These are phyloP conservation scores for Syzygium syzygioides DNA, from an alignment of 441 rosid species.

Conservation along the genomic window DNA sequence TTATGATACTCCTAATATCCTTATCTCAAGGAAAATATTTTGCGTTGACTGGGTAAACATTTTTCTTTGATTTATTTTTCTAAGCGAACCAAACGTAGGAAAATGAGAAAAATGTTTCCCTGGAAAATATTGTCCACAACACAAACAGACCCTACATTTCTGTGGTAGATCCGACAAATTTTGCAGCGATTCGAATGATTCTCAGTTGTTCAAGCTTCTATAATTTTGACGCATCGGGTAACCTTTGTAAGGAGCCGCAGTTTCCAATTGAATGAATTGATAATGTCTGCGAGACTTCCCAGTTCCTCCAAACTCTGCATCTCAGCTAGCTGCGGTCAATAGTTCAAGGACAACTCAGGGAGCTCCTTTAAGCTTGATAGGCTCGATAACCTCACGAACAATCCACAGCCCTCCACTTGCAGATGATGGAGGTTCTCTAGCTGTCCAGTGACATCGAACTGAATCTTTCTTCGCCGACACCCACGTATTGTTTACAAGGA, in stretches of 20 bases:
- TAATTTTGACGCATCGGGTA: neutral
- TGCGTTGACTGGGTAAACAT: too few species aligned
- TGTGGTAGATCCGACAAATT: neutral
- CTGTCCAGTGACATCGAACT: neutral
- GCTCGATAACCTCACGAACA: neutral
- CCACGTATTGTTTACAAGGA: neutral
- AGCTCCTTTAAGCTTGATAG: neutral
- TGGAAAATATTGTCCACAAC: too few species aligned
- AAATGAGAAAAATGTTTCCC: too few species aligned
- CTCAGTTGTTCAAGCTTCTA: neutral
- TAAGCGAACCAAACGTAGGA: too few species aligned
- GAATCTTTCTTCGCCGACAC: neutral
- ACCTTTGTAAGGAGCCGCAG: neutral
- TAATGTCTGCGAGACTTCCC: neutral
- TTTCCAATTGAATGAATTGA: neutral
- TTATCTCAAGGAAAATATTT: too few species aligned
- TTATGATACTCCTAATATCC: too few species aligned
- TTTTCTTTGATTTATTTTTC: too few species aligned
- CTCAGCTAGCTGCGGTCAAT: neutral
- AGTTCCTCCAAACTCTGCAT: neutral
- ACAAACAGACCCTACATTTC: too few species aligned
- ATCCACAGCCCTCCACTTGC: neutral
- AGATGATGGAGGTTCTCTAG: neutral
- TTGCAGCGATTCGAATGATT: neutral
- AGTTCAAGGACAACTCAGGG: neutral